Evolutionary conservation across 2,329 filamentous ascomycete species (phyloP), one percentile per base, ranked within the genome.

Genomic region (Colletotrichum endophyticum): DNA sequence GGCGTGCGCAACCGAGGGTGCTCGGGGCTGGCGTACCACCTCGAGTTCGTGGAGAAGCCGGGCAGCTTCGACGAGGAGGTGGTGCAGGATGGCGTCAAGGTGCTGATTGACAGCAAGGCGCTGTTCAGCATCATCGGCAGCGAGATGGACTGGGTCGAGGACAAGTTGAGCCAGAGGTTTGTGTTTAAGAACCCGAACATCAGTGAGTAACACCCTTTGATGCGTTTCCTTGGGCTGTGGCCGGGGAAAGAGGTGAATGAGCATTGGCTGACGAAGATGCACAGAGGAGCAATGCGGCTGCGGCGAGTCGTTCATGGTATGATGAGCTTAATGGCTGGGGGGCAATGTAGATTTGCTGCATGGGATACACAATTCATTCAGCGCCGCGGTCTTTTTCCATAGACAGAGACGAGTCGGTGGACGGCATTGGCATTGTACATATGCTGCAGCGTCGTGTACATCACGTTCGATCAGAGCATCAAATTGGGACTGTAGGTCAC

Each of bases 131-230:
- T 99, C 70, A 98, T 99, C 81, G 97, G 97, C 7, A 98, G 95
- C 83, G 96, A 99, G 87, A 99, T 99, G 97, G 97, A 99, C 83
- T 99, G 96, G 96, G 90, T 96, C 13, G 96, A 99, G 86, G 97
- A 99, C 81, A 98, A 98, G 88, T 87, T 99, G 79, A 98, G 94
- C 84, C 92, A 96, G 85, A 91, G 95, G 79, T 99, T 99, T 85
- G 93, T 98, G 67, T 99, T 99, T 87, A 94, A 92, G 84, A 99
- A 99, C 84, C 97, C 97, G 3, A 99, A 99, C 83, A 99, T 99
- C 84, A 99, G 96, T 98, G 88, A 92, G 96, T 36, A n/a, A 2
- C 13, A 12, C 11, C 25, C 13, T 2, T 44, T 44, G 39, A n/a
- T 44, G 39, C 19, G 0, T 6, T n/a, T 0, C 39, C 39, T 49